Base-by-base conservation (phyloP, 2,329 filamentous ascomycete genomes). In the Rutstroemia sp. region DNA sequence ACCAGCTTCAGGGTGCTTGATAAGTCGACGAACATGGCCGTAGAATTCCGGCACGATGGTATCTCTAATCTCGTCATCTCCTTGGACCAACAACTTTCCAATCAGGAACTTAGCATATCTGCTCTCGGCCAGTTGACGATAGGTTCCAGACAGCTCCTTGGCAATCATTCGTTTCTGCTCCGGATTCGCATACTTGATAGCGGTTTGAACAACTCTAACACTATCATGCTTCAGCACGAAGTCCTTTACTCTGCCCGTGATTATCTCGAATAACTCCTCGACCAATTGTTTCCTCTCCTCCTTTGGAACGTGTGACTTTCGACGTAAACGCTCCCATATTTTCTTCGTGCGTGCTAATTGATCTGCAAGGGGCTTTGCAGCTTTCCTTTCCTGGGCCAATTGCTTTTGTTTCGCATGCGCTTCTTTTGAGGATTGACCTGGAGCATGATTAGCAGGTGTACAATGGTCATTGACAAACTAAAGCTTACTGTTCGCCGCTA, bases 211-310 rank as follows among this genome's bases (percentile, higher is more conserved):
- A 44, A 96, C 91, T 64, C 94, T 83, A n/a, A 96, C 92, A 38
- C 91, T 89, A 70, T 99, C 94, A 72, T 99, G 94, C 81, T 99
- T 99, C 75, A 99, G 88, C 19, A 96, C 92, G 64, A 97, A 96
- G 60, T 97, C 94, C 73, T 89, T 90, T 66, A 97, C 88, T 57
- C 88, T 84, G 53, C 92, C 92, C 23, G 89, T 94, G 66, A 96
- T 88, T 68, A 99, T 95, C 57, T 81, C 79, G 72, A 95, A 97
- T 25, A 99, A 80, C 75, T 99, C 92, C 58, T 86, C 82, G 48
- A 97, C 88, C 42, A 99, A 81, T 70, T 87, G 80, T 72, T 92
- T 87, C 60, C 94, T 83, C 76, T 99, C 92, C 41, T 95, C 89
- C 66, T 87, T 84, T 42, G 91, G 88, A 1, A 99, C 90, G 67